These are phyloP conservation scores for Friedmanniomyces endolithicus DNA, from an alignment of 495 filamentous ascomycete species.

Conservation along the genomic window DNA sequence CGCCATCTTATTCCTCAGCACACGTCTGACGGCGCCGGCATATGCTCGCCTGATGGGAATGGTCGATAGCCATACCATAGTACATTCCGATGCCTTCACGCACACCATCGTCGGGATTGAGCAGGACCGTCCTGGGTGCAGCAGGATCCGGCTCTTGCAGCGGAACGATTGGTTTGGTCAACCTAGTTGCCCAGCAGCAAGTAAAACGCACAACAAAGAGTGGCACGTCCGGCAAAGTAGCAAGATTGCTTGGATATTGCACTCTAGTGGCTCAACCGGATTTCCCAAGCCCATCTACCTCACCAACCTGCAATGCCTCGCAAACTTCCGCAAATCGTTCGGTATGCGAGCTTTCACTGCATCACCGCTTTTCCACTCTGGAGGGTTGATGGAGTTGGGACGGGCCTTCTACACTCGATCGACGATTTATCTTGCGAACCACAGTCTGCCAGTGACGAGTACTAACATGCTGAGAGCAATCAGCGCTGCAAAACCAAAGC, in stretches of 20 bases:
- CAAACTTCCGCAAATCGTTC: constrained; percentile 34
- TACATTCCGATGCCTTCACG: constrained; percentile 9
- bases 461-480: constrained; percentile 33
- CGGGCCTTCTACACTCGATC: constrained; percentile 34
- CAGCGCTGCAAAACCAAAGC: constrained; percentile 8
- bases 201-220: background rate
- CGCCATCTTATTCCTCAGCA: constrained; percentile 37
- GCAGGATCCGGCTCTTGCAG: background rate
- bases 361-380: constrained; percentile 25
- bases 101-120: constrained; percentile 1
- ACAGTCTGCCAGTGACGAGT: constrained; percentile 34
- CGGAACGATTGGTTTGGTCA: background rate
- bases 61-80: constrained; percentile 20
- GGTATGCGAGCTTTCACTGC: constrained; percentile 14
- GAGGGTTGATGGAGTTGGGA: constrained; percentile 40
- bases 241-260: constrained; percentile 21
- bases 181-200: background rate
- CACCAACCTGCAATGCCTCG: constrained; percentile 32
- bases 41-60: constrained; percentile 31
- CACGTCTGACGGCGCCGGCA: constrained; percentile 35
- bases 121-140: constrained; percentile 2
- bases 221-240: constrained; percentile 2
- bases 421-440: constrained; percentile 36
- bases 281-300: constrained; percentile 26
- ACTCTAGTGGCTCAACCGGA: constrained; percentile 20